A percentile compares a stretch with the other conserved stretches of the same genome.
phyloP scores from a whole-genome alignment of 2,329 filamentous ascomycete genomes.

The Colletotrichum sidae region DNA sequence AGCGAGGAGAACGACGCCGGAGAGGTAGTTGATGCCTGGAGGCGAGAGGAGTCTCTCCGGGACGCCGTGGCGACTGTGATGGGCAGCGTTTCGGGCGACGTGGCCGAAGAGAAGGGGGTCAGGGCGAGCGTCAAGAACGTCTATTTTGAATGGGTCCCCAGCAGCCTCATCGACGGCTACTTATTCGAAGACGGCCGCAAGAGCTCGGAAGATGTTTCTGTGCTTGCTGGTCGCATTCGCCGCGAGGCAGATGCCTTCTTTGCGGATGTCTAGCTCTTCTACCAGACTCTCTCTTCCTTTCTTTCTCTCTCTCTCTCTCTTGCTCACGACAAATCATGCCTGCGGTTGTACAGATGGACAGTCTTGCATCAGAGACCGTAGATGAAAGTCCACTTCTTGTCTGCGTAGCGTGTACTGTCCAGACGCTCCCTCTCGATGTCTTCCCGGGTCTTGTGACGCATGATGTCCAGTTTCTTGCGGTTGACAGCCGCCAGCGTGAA shows the following conservation, averaged over 20 bases:
- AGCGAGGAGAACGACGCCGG: slow-evolving; percentile 59
- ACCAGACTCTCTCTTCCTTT: neutral
- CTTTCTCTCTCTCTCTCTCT: neutral
- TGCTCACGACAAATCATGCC: neutral
- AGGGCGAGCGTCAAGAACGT: slow-evolving; percentile 54
- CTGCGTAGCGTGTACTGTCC: slow-evolving; percentile 41
- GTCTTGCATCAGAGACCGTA: slow-evolving; percentile 42
- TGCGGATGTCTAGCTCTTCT: slow-evolving; percentile 48
- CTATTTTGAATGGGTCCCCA: slow-evolving; percentile 72
- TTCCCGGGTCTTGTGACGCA: slow-evolving; percentile 40
- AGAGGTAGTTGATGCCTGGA: slow-evolving; percentile 65
- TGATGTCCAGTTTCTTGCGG: slow-evolving; percentile 36
- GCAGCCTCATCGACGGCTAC: slow-evolving; percentile 63
- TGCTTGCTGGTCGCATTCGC: slow-evolving; percentile 51
- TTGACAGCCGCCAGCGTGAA: slow-evolving; percentile 43
- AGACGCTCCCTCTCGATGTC: slow-evolving; percentile 40
- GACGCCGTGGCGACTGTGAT: slow-evolving; percentile 18
- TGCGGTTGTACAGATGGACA: neutral
- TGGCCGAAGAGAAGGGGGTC: neutral
- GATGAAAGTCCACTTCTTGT: slow-evolving; percentile 45
- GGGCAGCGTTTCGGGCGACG: slow-evolving; percentile 28
- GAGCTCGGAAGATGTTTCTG: slow-evolving; percentile 51
- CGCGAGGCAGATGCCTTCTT: slow-evolving; percentile 56
- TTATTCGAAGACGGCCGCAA: slow-evolving; percentile 65
- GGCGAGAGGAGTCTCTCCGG: neutral